These are phyloP conservation scores for Pelargonium myrrhifolium DNA, from an alignment of 441 rosid genomes.

Conservation along the genomic window DNA sequence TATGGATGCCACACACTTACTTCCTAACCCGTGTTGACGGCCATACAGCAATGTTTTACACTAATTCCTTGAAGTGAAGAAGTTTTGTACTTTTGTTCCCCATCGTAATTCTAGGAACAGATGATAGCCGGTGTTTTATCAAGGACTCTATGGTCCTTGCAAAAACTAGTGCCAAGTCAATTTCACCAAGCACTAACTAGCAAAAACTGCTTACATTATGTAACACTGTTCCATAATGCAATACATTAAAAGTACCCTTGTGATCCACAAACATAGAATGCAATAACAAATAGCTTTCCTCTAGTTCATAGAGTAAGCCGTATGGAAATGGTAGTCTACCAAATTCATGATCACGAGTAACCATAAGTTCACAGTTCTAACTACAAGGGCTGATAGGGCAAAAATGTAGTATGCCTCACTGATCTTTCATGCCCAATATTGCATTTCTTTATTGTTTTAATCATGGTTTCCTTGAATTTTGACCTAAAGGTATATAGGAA, in stretches of 20 bases:
- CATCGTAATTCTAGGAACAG: background rate
- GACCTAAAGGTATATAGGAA: too few species aligned
- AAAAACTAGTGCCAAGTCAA: background rate
- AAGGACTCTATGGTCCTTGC: background rate
- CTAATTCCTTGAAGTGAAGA: background rate
- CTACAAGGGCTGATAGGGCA: too few species aligned
- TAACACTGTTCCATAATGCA: background rate
- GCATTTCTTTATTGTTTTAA: too few species aligned
- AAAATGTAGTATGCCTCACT: too few species aligned
- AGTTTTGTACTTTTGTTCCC: background rate
- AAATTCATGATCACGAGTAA: too few species aligned
- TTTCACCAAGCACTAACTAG: background rate
- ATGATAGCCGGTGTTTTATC: background rate
- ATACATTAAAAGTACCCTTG: background rate
- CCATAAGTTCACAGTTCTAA: too few species aligned
- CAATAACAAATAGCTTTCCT: background rate
- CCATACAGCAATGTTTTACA: background rate
- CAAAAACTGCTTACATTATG: background rate
- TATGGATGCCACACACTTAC: too few species aligned
- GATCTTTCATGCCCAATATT: too few species aligned
- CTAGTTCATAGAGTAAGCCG: background rate
- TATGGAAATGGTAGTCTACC: too few species aligned
- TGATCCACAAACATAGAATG: background rate
- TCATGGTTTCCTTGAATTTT: too few species aligned
- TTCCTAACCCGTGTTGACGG: background rate